phyloP scores from a whole-genome alignment of 2,329 filamentous ascomycete genomes.

The Xylariales sp. region DNA sequence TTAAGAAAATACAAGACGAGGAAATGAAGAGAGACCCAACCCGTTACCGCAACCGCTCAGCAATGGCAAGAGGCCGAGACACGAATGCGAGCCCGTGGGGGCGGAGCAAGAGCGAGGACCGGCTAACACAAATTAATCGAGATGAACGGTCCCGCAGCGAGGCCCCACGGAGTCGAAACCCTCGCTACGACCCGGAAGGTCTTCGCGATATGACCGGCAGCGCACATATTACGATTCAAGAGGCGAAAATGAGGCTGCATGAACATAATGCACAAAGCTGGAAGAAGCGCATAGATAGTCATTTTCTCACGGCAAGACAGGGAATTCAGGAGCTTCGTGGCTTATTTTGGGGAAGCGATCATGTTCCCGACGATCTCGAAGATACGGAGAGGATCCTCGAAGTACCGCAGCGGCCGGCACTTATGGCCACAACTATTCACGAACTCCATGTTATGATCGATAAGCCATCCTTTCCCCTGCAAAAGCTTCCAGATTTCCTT shows the following conservation, averaged over 20 bases:
- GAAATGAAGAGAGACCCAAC: conserved; percentile 66
- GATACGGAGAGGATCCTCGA: conserved; percentile 87
- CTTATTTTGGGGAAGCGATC: conserved; percentile 84
- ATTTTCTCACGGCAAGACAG: conserved; percentile 74
- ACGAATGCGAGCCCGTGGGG: conserved; percentile 52
- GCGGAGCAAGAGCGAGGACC: conserved; percentile 69
- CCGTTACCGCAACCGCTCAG: conserved; percentile 67
- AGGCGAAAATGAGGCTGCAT: conserved; percentile 80
- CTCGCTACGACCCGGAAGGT: conserved; percentile 83
- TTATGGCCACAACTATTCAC: conserved; percentile 83
- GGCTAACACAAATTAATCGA: conserved; percentile 48
- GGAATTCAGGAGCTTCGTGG: conserved; percentile 83
- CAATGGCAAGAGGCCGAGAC: conserved; percentile 55
- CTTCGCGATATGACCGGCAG: conserved; percentile 75
- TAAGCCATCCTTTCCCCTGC: conserved; percentile 89
- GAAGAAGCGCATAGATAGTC: conserved; percentile 88
- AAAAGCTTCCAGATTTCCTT: conserved; percentile 84
- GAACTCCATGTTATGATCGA: conserved; percentile 89
- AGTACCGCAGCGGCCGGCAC: conserved; percentile 83
- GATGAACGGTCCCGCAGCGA: conserved; percentile 50
- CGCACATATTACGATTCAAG: conserved; percentile 77
- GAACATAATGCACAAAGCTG: conserved; percentile 88
- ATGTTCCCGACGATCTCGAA: conserved; percentile 82
- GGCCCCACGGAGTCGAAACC: conserved; percentile 57
- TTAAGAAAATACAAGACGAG: conserved; percentile 83